These are phyloP conservation scores for Camelina hispida DNA, from an alignment of 345 rosid species.

Conservation along the genomic window DNA sequence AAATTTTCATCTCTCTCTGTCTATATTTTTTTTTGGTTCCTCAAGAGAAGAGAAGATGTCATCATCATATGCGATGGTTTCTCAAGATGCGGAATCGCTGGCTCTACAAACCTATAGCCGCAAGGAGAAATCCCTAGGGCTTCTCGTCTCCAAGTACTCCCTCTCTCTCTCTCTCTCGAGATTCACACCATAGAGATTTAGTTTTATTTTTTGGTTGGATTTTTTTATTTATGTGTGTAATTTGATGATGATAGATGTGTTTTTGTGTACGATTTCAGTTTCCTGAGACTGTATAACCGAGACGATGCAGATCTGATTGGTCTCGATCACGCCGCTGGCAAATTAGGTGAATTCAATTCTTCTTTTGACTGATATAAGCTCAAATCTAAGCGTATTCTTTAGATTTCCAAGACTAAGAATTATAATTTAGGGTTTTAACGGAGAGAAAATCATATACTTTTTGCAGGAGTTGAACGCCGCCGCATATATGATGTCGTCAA, in stretches of 20 bases:
- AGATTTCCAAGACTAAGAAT: neutral
- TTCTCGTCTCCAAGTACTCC: conserved; percentile 69
- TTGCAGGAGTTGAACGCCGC: conserved; percentile 78
- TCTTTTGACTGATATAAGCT: too few species aligned
- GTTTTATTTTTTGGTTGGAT: neutral
- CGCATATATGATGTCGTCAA: conserved; percentile 83
- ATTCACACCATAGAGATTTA: conserved; percentile 18
- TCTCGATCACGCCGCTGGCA: conserved; percentile 70
- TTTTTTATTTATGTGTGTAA: neutral
- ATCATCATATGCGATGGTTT: neutral
- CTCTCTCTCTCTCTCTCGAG: neutral
- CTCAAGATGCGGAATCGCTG: conserved; percentile 48
- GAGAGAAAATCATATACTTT: too few species aligned
- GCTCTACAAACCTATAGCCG: conserved; percentile 60
- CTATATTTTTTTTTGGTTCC: neutral
- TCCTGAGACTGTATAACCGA: conserved; percentile 61
- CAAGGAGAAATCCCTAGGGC: conserved; percentile 83
- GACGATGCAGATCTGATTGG: conserved; percentile 66
- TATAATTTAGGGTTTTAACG: neutral
- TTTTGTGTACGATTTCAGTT: conserved; percentile 45
- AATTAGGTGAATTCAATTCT: conserved; percentile 52
- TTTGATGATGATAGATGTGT: neutral
- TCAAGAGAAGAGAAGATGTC: conserved; percentile 15
- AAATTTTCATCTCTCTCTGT: neutral
- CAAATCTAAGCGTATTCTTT: neutral